Evolutionary conservation across 2,329 filamentous ascomycete genomes (phyloP).

Genomic region (Alternaria arborescens): DNA sequence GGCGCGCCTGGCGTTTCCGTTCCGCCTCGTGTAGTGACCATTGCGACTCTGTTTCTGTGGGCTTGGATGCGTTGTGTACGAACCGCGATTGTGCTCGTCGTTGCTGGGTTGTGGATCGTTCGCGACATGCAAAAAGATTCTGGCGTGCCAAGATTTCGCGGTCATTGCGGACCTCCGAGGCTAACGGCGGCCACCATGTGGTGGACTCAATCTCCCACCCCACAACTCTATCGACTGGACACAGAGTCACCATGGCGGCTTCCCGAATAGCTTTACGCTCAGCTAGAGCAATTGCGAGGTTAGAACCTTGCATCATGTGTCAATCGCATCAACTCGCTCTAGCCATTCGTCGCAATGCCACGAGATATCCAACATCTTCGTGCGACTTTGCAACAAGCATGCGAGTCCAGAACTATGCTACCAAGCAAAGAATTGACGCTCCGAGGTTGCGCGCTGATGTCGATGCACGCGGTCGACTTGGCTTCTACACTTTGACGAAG

Average conservation of each 20-base stretch:
- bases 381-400: neutral
- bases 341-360: slow-evolving; percentile 14
- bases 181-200: neutral
- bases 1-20: slow-evolving; percentile 36
- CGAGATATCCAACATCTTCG: neutral
- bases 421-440: slow-evolving; percentile 23
- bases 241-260: slow-evolving; percentile 30
- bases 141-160: slow-evolving; percentile 38
- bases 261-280: slow-evolving; percentile 22
- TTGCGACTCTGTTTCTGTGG: slow-evolving; percentile 24
- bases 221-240: neutral
- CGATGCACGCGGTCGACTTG: slow-evolving; percentile 31
- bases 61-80: slow-evolving; percentile 11
- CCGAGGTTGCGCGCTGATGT: slow-evolving; percentile 29
- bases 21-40: slow-evolving; percentile 49
- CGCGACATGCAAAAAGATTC: slow-evolving; percentile 22
- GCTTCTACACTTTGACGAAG: slow-evolving; percentile 30
- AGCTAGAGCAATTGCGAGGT: slow-evolving; percentile 12
- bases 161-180: slow-evolving; percentile 31
- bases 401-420: slow-evolving; percentile 25
- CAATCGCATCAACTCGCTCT: slow-evolving; percentile 21
- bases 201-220: neutral
- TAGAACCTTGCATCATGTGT: slow-evolving; percentile 30
- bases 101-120: slow-evolving; percentile 26
- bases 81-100: slow-evolving; percentile 37